Percentiles rank a stretch among this genome's conserved stretches.
These are phyloP conservation scores for Neurospora sp. DNA, from an alignment of 2,329 filamentous ascomycete genomes.

Conservation along the genomic window DNA sequence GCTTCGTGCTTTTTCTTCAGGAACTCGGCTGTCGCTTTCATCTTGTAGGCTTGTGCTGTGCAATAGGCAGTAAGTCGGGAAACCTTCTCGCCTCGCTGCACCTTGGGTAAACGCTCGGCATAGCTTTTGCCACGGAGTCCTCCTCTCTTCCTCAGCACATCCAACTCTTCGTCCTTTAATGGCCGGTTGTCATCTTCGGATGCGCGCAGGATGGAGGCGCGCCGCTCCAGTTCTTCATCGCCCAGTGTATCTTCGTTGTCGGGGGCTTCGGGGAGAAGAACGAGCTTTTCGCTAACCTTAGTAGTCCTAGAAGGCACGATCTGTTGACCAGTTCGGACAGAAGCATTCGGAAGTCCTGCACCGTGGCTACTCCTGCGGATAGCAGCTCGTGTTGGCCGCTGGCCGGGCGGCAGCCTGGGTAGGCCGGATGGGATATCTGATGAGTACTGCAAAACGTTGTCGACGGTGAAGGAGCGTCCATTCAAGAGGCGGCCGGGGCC, in stretches of 20 bases:
- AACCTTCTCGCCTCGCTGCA: slow-evolving; percentile 76
- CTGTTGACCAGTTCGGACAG: slow-evolving; percentile 34
- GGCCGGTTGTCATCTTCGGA: slow-evolving; percentile 50
- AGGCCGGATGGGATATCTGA: slow-evolving; percentile 94
- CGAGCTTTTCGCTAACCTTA: slow-evolving; percentile 95
- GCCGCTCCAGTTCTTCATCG: slow-evolving; percentile 50
- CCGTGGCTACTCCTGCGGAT: slow-evolving; percentile 27
- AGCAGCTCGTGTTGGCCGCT: slow-evolving; percentile 36
- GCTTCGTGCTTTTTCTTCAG: slow-evolving; percentile 79
- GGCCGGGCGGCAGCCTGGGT: slow-evolving; percentile 59
- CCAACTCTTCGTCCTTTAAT: slow-evolving; percentile 57
- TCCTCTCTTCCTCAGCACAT: slow-evolving; percentile 52
- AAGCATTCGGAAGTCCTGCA: slow-evolving; percentile 21
- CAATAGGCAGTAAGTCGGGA: slow-evolving; percentile 92
- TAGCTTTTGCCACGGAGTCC: slow-evolving; percentile 73
- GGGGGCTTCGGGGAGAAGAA: slow-evolving; percentile 76
- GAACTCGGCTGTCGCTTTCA: slow-evolving; percentile 81
- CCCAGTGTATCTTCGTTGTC: slow-evolving; percentile 47
- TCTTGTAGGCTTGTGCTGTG: slow-evolving; percentile 87
- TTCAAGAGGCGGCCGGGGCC: slow-evolving; percentile 24
- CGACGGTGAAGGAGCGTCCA: slow-evolving; percentile 78
- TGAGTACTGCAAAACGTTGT: slow-evolving; percentile 88
- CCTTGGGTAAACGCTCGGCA: slow-evolving; percentile 85
- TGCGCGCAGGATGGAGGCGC: slow-evolving; percentile 24
- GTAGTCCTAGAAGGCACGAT: slow-evolving; percentile 75